A percentile compares a stretch with the other conserved stretches of the same genome.
Conservation (phyloP, 768 basidiomycete species). For the Amanita jacksonii region DNA sequence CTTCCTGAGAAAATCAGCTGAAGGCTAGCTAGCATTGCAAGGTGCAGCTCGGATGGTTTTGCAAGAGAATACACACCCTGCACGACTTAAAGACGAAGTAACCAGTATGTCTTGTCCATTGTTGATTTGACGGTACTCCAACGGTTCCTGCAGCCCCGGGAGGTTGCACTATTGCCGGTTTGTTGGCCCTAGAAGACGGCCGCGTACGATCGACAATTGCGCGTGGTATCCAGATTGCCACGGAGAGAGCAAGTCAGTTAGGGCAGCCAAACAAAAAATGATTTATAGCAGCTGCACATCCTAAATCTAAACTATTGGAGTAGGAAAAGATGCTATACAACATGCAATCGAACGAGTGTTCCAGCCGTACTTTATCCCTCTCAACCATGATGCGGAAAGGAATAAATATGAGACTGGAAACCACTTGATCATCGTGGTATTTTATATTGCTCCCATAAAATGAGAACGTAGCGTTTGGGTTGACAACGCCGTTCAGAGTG, state of each 20-base stretch:
- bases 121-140: neutral
- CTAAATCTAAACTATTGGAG: no score
- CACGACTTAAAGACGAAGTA: constrained; percentile 94
- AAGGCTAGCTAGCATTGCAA: constrained; percentile 63
- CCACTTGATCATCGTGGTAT: constrained; percentile 17
- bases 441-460: constrained; percentile 87
- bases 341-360: constrained; percentile 13
- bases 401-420: constrained; percentile 27
- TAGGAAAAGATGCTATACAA: no score
- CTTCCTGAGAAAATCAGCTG: neutral
- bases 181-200: constrained; percentile 91
- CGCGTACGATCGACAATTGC: constrained; percentile 91
- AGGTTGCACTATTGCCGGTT: constrained; percentile 96
- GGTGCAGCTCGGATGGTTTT: constrained; percentile 95
- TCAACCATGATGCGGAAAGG: constrained; percentile 19
- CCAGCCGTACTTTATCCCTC: constrained; percentile 24
- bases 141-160: constrained; percentile 63
- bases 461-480: constrained; percentile 81
- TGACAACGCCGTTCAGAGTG: constrained; percentile 87
- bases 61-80: constrained; percentile 83
- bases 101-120: constrained; percentile 56
- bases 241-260: constrained; percentile 78
- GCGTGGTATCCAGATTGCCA: constrained; percentile 88
- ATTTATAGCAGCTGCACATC: constrained; percentile 1
- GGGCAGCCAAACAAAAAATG: constrained; percentile 60